Evolutionary conservation across 768 basidiomycete species (phyloP).

Genomic region (Rhodotorula kratochvilovae): DNA sequence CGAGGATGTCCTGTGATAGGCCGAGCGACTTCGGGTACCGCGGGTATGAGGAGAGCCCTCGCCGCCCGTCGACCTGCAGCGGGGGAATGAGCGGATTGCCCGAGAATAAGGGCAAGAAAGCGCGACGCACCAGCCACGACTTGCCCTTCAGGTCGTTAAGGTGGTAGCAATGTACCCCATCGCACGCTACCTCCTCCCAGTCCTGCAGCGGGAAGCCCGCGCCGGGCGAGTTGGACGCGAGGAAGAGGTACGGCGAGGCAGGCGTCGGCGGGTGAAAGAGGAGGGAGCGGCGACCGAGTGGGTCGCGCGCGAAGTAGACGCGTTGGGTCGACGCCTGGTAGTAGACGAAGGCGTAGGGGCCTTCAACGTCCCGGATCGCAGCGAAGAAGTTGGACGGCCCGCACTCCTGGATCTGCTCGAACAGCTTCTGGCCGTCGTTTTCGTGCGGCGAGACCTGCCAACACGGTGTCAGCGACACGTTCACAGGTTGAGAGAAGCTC

Average conservation of each 20-base stretch:
- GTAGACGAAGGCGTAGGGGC: constrained; percentile 81
- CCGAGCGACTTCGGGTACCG: constrained; percentile 7
- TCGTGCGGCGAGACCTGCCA: constrained; percentile 58
- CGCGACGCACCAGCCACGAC: constrained; percentile 13
- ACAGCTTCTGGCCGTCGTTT: constrained; percentile 66
- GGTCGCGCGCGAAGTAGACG: constrained; percentile 74
- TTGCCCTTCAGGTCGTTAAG: constrained; percentile 6
- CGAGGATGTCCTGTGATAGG: constrained; percentile 5
- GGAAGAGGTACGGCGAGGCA: constrained; percentile 56
- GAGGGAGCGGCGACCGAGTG: constrained; percentile 79
- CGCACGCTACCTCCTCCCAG: constrained; percentile 26
- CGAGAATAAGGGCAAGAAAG: too few species aligned
- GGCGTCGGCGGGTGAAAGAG: constrained; percentile 61
- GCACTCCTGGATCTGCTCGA: constrained; percentile 46
- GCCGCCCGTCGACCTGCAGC: neutral
- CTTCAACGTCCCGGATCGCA: constrained; percentile 64
- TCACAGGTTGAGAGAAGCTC: neutral
- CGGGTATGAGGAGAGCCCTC: constrained; percentile 7
- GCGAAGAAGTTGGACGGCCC: constrained; percentile 53
- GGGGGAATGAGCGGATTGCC: too few species aligned
- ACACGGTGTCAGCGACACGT: neutral
- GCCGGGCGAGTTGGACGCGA: constrained; percentile 65
- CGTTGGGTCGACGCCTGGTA: constrained; percentile 54
- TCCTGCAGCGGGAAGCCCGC: constrained; percentile 59
- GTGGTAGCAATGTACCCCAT: constrained; percentile 14